Conservation (phyloP, 2,329 filamentous ascomycete genomes). For the Colletotrichum sublineola region DNA sequence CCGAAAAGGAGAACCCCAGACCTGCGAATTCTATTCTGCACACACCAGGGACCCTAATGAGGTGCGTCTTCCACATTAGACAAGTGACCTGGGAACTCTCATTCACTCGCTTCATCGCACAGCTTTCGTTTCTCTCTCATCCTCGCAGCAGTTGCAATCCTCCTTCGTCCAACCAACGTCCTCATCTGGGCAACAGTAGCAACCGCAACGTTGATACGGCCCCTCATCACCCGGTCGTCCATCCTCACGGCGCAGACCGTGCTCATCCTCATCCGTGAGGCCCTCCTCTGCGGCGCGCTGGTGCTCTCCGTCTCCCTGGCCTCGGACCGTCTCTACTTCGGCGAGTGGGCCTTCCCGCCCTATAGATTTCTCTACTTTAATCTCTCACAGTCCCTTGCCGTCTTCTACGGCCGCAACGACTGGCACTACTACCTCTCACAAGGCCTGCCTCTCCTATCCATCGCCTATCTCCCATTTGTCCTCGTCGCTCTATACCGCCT, state of each 20-base stretch:
- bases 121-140: slow-evolving; percentile 71
- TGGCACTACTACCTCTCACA: slow-evolving; percentile 95
- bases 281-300: slow-evolving; percentile 70
- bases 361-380: slow-evolving; percentile 93
- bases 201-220: slow-evolving; percentile 58
- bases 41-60: slow-evolving; percentile 48
- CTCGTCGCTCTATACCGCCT: slow-evolving; percentile 72
- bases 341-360: slow-evolving; percentile 88
- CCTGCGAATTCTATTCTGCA: slow-evolving; percentile 48
- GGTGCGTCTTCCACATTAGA: background rate
- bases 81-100: background rate
- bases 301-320: slow-evolving; percentile 74
- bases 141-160: slow-evolving; percentile 84
- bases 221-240: slow-evolving; percentile 53
- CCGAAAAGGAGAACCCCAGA: slow-evolving; percentile 57
- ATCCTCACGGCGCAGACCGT: slow-evolving; percentile 60
- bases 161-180: slow-evolving; percentile 90
- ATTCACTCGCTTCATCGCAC: slow-evolving; percentile 43
- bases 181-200: slow-evolving; percentile 84
- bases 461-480: slow-evolving; percentile 84
- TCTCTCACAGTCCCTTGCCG: slow-evolving; percentile 84
- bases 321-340: slow-evolving; percentile 85
- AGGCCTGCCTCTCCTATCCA: slow-evolving; percentile 88
- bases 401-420: slow-evolving; percentile 92
- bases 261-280: slow-evolving; percentile 72